phyloP scores from a whole-genome alignment of 768 basidiomycete genomes.

The Clavaria fumosa region DNA sequence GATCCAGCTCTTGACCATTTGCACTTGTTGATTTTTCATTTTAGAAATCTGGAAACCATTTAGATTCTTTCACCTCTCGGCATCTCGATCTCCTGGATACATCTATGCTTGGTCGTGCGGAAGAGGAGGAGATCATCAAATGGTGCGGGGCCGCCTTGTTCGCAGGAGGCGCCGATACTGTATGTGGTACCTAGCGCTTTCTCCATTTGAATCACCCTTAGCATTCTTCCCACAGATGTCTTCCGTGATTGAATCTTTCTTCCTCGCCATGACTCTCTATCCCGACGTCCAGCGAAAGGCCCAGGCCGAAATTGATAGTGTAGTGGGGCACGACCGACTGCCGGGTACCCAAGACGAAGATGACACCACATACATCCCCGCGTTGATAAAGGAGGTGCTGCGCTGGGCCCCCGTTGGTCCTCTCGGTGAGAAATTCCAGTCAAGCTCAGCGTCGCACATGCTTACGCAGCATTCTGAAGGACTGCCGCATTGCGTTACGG shows the following conservation, averaged over 20 bases:
- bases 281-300: constrained; percentile 33
- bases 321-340: constrained; percentile 29
- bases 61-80: constrained; percentile 30
- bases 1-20: too few species aligned
- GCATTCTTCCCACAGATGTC: constrained; percentile 25
- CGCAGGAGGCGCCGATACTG: too few species aligned
- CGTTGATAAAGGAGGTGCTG: constrained; percentile 31
- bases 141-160: too few species aligned
- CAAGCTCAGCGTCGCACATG: neutral
- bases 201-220: constrained; percentile 5
- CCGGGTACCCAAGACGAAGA: constrained; percentile 30
- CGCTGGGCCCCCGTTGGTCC: too few species aligned
- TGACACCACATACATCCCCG: constrained; percentile 31
- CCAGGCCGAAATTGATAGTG: constrained; percentile 36
- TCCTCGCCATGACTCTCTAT: constrained; percentile 38
- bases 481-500: constrained; percentile 36
- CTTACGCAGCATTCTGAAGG: constrained; percentile 10
- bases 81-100: constrained; percentile 25
- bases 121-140: constrained; percentile 39
- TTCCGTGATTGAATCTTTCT: constrained; percentile 31
- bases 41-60: constrained; percentile 27
- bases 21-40: too few species aligned
- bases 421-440: too few species aligned
- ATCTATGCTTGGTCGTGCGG: constrained; percentile 20
- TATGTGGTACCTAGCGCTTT: too few species aligned